Evolutionary conservation across 78 protist species (phyloP).

Genomic region (Dictyostelium discoideum): dicty_2.7 NC_007089.4:1887501-1888000

Average conservation of each 20-base stretch:
- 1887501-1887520: constrained; percentile 7
- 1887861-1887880: not conserved
- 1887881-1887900: not conserved
- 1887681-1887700: constrained; percentile 38
- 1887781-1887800: not conserved
- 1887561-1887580: constrained; percentile 51
- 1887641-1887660: constrained; percentile 30
- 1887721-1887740: not conserved
- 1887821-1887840: not conserved
- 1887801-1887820: not conserved
- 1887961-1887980: not conserved
- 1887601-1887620: constrained; percentile 36
- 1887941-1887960: not conserved
- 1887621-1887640: not conserved
- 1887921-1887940: not conserved
- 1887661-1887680: constrained; percentile 54
- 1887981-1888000: not conserved
- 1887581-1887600: constrained; percentile 27
- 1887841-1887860: not conserved
- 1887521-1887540: constrained; percentile 4
- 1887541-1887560: constrained; percentile 12
- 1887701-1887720: constrained; percentile 55
- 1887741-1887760: not conserved
- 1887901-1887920: not conserved
- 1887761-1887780: not conserved